Base-by-base conservation (phyloP, 2,329 filamentous ascomycete genomes). In the Alternaria panax region DNA sequence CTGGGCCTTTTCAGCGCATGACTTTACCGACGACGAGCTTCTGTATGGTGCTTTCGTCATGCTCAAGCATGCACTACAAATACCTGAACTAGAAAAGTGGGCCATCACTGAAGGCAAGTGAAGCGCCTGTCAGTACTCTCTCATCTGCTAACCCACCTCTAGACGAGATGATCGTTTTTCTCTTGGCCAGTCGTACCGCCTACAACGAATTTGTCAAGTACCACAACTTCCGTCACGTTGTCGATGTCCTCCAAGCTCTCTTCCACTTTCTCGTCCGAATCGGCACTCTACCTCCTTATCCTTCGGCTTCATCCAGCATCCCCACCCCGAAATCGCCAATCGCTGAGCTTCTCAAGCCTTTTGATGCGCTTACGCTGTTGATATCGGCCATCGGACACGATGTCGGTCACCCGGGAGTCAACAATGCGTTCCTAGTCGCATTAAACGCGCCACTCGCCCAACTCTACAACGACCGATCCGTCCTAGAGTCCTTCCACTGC, bases 311-410 rank as follows among this genome's bases (percentile, higher is more conserved):
- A 53, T 73, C 41, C 58, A 71, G 5, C 61, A 69, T 54, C 69
- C 71, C 36, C 53, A 70, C 54, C 48, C 75, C 80, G 62, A 87
- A 84, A 38, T 91, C 87, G 2, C 86, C 90, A 1, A 86, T 97
- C 46, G 91, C 91, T 3, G 82, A 85, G 43, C 82, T 98, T 24
- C 82, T 99, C n/a, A 85, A 86, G 48, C 93, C 94, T 0, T 92
- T 96, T 65, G 93, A 98, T 77, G 92, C 91, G 5, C 83, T 99
- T 53, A 94, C 93, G 0, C 85, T 99, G 3, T 85, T 99, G 45
- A 90, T 98, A 65, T 94, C 94, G 8, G 95, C 95, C n/a, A 96
- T 99, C 72, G 95, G 95, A 41, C 95, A 99, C 70, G 95, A 99
- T 75, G 95, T 98, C 38, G 95, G 95, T 22, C 95, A 99, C 75